Conservation (phyloP, 2,329 filamentous ascomycete genomes). For the Leptoxyphium fumago region DNA sequence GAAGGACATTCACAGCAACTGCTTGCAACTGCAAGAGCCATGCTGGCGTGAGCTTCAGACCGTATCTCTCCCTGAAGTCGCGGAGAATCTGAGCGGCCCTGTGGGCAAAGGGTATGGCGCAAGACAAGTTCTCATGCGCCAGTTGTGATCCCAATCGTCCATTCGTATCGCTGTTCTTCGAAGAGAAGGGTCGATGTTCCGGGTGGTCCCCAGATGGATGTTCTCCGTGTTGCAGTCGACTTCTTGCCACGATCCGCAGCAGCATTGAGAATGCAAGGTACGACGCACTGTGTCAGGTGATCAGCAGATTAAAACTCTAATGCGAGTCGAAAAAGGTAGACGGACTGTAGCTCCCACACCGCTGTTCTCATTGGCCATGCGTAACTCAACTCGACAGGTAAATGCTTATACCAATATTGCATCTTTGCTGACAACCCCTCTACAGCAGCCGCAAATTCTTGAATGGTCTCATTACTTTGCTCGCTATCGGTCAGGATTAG, state of each 20-base stretch:
- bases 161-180: not conserved
- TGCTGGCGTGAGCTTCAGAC: constrained; percentile 4
- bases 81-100: constrained; percentile 4
- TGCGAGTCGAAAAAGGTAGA: not conserved
- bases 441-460: not conserved
- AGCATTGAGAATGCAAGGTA: not conserved
- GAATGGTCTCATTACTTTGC: not conserved
- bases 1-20: constrained; percentile 3
- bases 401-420: constrained; percentile 2
- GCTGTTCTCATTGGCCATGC: constrained; percentile 6
- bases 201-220: not conserved
- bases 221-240: not conserved
- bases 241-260: not conserved
- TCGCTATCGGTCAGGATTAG: not conserved
- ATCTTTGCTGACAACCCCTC: constrained; percentile 1
- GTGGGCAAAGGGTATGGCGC: constrained; percentile 4
- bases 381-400: constrained; percentile 5
- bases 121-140: constrained; percentile 2
- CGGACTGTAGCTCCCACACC: constrained; percentile 7
- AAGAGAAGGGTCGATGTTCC: not conserved
- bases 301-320: not conserved
- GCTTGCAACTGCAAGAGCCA: constrained; percentile 5
- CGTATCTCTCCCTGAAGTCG: constrained; percentile 5
- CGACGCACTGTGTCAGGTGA: not conserved
- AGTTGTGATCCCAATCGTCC: not conserved